phyloP scores from a whole-genome alignment of 2,329 filamentous ascomycete species.

The Pleochaeta shiraiana region DNA sequence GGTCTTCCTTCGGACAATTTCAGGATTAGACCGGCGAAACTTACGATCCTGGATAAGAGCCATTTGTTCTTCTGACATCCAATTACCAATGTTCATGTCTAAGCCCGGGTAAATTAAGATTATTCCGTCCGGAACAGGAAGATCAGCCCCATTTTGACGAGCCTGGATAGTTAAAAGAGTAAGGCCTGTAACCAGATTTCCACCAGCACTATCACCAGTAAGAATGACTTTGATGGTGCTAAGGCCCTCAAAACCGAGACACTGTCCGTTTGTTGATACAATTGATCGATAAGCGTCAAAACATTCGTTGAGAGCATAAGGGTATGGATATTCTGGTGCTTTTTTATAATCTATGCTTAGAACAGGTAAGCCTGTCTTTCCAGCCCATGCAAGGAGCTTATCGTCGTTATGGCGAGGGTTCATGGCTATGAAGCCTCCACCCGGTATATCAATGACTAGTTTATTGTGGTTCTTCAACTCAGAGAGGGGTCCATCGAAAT shows the following conservation, averaged over 20 bases:
- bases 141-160: conserved; percentile 30
- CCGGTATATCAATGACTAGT: conserved; percentile 73
- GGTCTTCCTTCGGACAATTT: conserved; percentile 63
- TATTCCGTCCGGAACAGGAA: conserved; percentile 59
- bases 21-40: conserved; percentile 53
- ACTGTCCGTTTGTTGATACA: conserved; percentile 47
- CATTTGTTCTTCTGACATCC: conserved; percentile 99
- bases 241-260: conserved; percentile 50
- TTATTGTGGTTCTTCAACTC: conserved; percentile 56
- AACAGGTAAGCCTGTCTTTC: conserved; percentile 69
- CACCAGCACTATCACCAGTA: conserved; percentile 63
- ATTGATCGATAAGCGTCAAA: conserved; percentile 68
- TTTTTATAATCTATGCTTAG: conserved; percentile 83
- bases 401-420: conserved; percentile 86
- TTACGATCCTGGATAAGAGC: conserved; percentile 69
- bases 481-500: conserved; percentile 72
- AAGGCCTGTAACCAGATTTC: conserved; percentile 59
- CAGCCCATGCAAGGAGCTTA: conserved; percentile 81
- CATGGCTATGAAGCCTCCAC: conserved; percentile 95
- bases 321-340: conserved; percentile 67
- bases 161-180: conserved; percentile 80
- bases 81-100: conserved; percentile 95
- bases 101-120: conserved; percentile 75
- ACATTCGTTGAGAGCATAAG: conserved; percentile 69
- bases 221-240: conserved; percentile 45